Evolutionary conservation across 768 basidiomycete species (phyloP).

Genomic region (Leccinum olivaceopallidum): DNA sequence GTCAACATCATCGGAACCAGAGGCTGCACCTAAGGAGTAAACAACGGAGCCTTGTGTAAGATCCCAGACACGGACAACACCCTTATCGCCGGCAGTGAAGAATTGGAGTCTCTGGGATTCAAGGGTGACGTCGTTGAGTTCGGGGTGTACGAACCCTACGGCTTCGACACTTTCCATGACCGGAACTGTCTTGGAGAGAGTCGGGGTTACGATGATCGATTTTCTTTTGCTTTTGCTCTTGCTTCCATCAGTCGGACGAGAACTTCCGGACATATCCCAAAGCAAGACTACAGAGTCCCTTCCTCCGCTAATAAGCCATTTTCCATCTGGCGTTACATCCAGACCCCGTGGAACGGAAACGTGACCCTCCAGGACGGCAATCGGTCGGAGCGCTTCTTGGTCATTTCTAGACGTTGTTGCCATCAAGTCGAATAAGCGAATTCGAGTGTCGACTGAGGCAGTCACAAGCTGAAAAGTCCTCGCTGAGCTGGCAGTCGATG

Average conservation of each 20-base stretch:
- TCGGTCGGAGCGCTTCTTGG: conserved; percentile 58
- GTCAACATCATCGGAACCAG: conserved; percentile 39
- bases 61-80: conserved; percentile 85
- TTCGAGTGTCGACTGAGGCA: conserved; percentile 87
- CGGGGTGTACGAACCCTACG: conserved; percentile 64
- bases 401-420: conserved; percentile 60
- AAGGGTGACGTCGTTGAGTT: conserved; percentile 43
- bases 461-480: conserved; percentile 80
- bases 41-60: conserved; percentile 62
- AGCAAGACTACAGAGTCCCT: conserved; percentile 90
- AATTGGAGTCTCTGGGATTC: conserved; percentile 52
- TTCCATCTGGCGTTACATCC: conserved; percentile 81
- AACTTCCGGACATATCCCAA: conserved; percentile 67
- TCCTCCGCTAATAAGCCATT: conserved; percentile 89
- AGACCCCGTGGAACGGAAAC: conserved; percentile 92
- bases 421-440: conserved; percentile 89
- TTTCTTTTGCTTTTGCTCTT: conserved; percentile 42
- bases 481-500: conserved; percentile 45
- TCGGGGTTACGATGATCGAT: conserved; percentile 49
- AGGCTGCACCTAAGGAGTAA: conserved; percentile 52
- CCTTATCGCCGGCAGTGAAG: conserved; percentile 92
- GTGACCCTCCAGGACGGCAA: conserved; percentile 91
- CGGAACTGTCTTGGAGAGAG: conserved; percentile 76
- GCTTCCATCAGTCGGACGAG: conserved; percentile 8
- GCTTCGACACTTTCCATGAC: conserved; percentile 86